Conservation (phyloP, 169 alveolate genomes). For the Plasmodium sp. region DNA sequence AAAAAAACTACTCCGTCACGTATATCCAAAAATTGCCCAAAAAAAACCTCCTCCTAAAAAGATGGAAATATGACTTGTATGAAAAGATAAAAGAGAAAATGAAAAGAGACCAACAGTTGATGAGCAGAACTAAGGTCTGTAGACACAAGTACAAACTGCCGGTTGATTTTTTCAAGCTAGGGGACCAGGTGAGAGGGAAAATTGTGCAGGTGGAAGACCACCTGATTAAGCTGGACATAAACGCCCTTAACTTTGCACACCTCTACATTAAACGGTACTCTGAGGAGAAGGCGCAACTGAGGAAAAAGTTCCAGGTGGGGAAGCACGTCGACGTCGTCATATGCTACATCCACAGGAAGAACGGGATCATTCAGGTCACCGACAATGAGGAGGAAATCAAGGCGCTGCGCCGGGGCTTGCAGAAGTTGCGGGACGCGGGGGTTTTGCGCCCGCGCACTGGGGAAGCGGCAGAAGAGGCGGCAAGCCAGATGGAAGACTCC, state of each 20-base stretch:
- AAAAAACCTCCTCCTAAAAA: slow-evolving; percentile 34
- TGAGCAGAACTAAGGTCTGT: slow-evolving; percentile 26
- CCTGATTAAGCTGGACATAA: slow-evolving; percentile 40
- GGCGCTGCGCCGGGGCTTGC: neutral
- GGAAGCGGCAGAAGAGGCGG: neutral
- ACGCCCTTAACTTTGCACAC: slow-evolving; percentile 43
- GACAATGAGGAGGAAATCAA: slow-evolving; percentile 68
- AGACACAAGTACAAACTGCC: slow-evolving; percentile 47
- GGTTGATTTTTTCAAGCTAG: slow-evolving; percentile 60
- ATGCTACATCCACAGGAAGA: slow-evolving; percentile 54
- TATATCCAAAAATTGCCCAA: slow-evolving; percentile 67
- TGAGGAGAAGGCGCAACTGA: slow-evolving; percentile 23
- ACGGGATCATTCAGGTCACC: slow-evolving; percentile 56
- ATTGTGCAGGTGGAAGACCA: slow-evolving; percentile 18
- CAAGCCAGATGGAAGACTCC: neutral
- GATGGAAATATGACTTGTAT: slow-evolving; percentile 71
- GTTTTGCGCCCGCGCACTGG: neutral
- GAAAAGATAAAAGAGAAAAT: slow-evolving; percentile 69
- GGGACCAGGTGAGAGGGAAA: slow-evolving; percentile 22
- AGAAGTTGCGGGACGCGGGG: neutral
- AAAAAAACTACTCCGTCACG: slow-evolving; percentile 18
- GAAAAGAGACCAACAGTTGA: slow-evolving; percentile 33
- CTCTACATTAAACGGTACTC: slow-evolving; percentile 58
- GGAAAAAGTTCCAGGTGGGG: slow-evolving; percentile 42
- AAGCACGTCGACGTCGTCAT: slow-evolving; percentile 52